Conservation (phyloP, 495 filamentous ascomycete genomes). For the Neurospora sp. region DNA sequence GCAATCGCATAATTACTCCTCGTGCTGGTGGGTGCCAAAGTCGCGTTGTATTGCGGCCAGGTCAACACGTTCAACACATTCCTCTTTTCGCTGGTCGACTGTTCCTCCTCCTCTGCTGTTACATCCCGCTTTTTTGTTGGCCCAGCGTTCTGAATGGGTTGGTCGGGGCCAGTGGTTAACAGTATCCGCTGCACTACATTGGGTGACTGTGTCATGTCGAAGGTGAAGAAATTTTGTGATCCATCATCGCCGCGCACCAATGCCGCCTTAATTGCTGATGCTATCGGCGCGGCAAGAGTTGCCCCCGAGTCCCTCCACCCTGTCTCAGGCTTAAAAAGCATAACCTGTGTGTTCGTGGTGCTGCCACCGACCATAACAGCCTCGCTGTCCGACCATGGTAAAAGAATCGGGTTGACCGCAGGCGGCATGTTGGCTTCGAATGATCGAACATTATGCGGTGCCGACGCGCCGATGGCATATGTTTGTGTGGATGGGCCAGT, state of each 20-base stretch:
- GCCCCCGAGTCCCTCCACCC: conserved; percentile 56
- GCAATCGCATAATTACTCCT: conserved; percentile 39
- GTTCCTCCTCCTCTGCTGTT: conserved; percentile 16
- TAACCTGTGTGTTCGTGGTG: conserved; percentile 53
- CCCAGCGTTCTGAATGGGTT: conserved; percentile 31
- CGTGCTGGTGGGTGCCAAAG: conserved; percentile 52
- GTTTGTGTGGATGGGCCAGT: conserved; percentile 56
- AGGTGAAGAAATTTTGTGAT: conserved; percentile 73
- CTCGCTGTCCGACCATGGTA: conserved; percentile 64
- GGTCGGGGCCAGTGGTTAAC: conserved; percentile 36
- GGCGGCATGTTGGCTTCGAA: conserved; percentile 48
- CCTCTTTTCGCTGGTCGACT: conserved; percentile 20
- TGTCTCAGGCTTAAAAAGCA: conserved; percentile 42
- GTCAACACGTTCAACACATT: conserved; percentile 37
- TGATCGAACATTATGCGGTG: conserved; percentile 50
- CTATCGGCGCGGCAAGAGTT: conserved; percentile 46
- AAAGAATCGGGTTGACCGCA: conserved; percentile 55
- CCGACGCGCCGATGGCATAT: conserved; percentile 54
- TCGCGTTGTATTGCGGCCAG: conserved; percentile 72
- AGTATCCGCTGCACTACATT: conserved; percentile 62
- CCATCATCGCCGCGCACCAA: conserved; percentile 63
- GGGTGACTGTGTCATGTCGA: conserved; percentile 67
- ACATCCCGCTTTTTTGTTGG: conserved; percentile 16
- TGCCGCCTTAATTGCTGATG: conserved; percentile 41
- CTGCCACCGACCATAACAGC: conserved; percentile 72